A percentile compares a stretch with the other conserved stretches of the same genome.
phyloP scores from a whole-genome alignment of 805 yeast genomes.

The Starmerella roubikii region DNA sequence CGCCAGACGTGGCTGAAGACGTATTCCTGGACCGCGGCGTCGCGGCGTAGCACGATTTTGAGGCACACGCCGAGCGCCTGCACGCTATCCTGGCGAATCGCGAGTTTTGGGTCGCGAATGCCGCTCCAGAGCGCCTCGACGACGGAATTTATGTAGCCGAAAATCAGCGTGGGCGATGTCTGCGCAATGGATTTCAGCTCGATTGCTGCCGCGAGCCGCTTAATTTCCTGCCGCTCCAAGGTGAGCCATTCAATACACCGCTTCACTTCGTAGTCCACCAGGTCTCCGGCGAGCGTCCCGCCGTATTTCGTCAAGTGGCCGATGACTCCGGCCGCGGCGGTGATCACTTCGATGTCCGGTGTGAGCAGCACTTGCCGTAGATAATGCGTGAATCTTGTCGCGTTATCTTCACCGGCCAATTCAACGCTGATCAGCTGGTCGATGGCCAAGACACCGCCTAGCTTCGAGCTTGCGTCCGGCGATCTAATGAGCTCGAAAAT shows the following conservation, averaged over 20 bases:
- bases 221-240: constrained; percentile 66
- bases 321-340: constrained; percentile 69
- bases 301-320: constrained; percentile 86
- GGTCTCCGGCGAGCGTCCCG: constrained; percentile 68
- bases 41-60: constrained; percentile 67
- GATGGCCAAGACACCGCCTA: constrained; percentile 87
- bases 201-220: constrained; percentile 78
- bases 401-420: constrained; percentile 62
- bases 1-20: constrained; percentile 65
- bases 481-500: constrained; percentile 77
- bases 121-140: constrained; percentile 81
- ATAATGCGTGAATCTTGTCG: constrained; percentile 84
- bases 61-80: constrained; percentile 64
- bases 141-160: constrained; percentile 63
- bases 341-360: constrained; percentile 72
- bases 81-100: constrained; percentile 74
- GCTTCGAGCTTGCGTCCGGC: constrained; percentile 51
- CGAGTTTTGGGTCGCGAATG: constrained; percentile 59
- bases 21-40: constrained; percentile 48
- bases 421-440: constrained; percentile 77
- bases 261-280: constrained; percentile 84
- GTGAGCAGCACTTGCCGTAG: constrained; percentile 67
- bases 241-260: constrained; percentile 84
- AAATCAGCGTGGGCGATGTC: constrained; percentile 73
- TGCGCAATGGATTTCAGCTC: constrained; percentile 72